A percentile compares a stretch with the other conserved stretches of the same genome.
Conservation (phyloP, 306 rosid genomes). For the Gastrolobium villosum region DNA sequence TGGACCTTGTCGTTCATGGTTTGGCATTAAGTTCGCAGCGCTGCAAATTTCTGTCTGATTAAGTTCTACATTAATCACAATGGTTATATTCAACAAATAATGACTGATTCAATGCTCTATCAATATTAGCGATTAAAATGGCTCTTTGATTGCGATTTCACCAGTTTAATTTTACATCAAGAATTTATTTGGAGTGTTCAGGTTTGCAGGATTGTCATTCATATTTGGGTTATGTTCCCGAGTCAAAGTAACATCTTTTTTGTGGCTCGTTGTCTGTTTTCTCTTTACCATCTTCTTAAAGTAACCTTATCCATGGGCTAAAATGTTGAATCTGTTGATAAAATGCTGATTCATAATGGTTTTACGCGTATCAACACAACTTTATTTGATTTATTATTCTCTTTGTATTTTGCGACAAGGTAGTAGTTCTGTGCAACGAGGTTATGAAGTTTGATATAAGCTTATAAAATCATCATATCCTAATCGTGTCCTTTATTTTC, state of each 20-base stretch:
- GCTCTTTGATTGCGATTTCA: no score
- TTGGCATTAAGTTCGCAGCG: background rate
- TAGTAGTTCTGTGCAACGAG: background rate
- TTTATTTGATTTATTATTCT: background rate
- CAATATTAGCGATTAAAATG: background rate
- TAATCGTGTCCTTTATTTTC: constrained; percentile 15
- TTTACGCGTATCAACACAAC: background rate
- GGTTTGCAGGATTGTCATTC: no score
- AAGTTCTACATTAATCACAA: background rate
- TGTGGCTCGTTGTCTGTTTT: background rate
- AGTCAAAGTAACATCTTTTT: background rate
- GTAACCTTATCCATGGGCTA: background rate
- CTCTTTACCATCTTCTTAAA: no score
- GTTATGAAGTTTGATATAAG: constrained; percentile 22
- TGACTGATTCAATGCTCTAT: background rate
- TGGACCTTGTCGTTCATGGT: background rate
- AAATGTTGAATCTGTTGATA: background rate
- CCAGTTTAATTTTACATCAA: no score
- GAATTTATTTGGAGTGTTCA: no score
- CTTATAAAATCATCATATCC: constrained; percentile 15
- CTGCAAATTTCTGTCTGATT: background rate
- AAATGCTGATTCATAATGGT: background rate
- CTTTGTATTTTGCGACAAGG: background rate
- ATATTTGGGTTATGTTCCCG: background rate
- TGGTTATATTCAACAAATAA: background rate